Evolutionary conservation across 2,329 filamentous ascomycete genomes (phyloP), one percentile per base, ranked within the genome.

Genomic region (Colletotrichum phormii): DNA sequence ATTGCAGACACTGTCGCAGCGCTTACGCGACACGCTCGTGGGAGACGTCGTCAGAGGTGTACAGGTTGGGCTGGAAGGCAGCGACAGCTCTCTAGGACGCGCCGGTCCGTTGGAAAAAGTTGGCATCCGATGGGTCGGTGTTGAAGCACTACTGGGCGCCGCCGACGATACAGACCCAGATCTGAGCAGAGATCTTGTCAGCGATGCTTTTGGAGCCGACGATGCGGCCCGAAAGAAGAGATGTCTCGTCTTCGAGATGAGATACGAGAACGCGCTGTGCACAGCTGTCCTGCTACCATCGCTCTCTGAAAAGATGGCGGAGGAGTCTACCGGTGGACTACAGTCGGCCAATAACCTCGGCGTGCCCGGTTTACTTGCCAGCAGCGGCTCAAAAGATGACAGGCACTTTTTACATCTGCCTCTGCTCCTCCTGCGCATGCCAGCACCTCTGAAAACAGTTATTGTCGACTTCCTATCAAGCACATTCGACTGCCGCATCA

Each of bases 31-130:
- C 60, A 83, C 83, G 1, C 83, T 91, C 0, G 88, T 90, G 0
- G 89, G 89, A 18, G 89, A 91, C 75, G 86, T 89, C 1, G 87
- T 91, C n/a, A 87, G 89, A 67, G 89, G 89, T 55, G 86, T 91
- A 22, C 88, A 90, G 74, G 84, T 91, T 22, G 85, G 85, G 0
- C 76, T 88, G 5, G 83, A 84, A 61, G 80, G 82, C 5, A 75
- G 72, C 12, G 85, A 86, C 31, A 83, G 75, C 7, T 73, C 78
- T 0, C 76, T 86, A 26, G 81, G 81, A 0, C 79, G 82, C 9
- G 81, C 84, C 0, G 86, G 86, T 1, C 80, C 84, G 2, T 76
- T 91, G 24, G 84, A 86, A 73, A 77, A 77, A 5, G 87, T 90
- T 1, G 81, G 81, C 13, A 84, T 89, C 31, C 82, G 84, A 1